Percentiles rank a stretch among this genome's conserved stretches.
Evolutionary conservation across 305 asterid species (phyloP).

Genomic region (Striga hermonthica): DNA sequence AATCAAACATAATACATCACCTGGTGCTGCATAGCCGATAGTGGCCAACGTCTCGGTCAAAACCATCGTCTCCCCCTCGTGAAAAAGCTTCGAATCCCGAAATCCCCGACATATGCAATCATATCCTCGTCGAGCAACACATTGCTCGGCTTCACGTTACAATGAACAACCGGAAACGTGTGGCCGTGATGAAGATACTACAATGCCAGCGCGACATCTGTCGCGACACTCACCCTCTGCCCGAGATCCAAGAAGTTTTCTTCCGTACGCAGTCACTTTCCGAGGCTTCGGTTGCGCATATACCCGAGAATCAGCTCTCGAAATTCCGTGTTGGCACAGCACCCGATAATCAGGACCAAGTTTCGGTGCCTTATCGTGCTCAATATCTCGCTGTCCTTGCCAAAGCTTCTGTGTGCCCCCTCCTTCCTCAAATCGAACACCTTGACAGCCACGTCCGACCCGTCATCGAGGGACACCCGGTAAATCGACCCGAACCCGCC

Average conservation of each 20-base stretch:
- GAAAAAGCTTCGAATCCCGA: constrained; percentile 8
- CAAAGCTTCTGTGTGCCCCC: background rate
- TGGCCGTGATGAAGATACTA: constrained; percentile 14
- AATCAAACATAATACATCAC: background rate
- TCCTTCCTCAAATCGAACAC: background rate
- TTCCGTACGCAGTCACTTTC: constrained; percentile 13
- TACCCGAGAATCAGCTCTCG: constrained; percentile 2
- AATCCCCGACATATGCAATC: constrained; percentile 1
- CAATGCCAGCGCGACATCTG: constrained; percentile 4
- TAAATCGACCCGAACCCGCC: constrained; percentile 1
- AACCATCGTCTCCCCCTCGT: background rate
- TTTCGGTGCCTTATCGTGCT: constrained; percentile 1
- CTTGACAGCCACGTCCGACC: background rate
- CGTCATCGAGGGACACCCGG: background rate
- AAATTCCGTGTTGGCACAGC: constrained; percentile 11
- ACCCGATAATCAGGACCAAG: constrained; percentile 4
- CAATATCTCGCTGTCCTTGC: background rate
- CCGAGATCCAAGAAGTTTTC: background rate
- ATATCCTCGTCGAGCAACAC: constrained; percentile 10
- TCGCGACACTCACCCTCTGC: background rate
- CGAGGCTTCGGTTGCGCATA: constrained; percentile 13
- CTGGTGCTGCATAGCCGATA: constrained; percentile 15
- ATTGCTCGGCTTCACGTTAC: constrained; percentile 14
- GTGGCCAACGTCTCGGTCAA: constrained; percentile 1
- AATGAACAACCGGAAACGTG: constrained; percentile 9